These are phyloP conservation scores for Lolium perenne DNA, from an alignment of 176 grass and related monocot species.

Conservation along the genomic window DNA sequence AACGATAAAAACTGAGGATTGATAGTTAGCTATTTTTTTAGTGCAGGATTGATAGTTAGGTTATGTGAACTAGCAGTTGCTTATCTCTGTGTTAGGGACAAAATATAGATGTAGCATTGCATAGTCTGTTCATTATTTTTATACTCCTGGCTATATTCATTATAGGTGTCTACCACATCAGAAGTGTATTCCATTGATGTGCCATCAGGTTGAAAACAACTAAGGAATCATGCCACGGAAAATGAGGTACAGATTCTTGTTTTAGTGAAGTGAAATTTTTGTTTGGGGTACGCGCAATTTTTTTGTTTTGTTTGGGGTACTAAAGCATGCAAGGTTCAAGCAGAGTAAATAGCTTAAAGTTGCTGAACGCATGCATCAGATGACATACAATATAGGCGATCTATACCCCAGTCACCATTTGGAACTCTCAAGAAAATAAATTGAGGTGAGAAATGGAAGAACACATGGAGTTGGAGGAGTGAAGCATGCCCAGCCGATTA, in stretches of 20 bases:
- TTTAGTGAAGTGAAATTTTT: not conserved
- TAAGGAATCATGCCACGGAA: slow-evolving; percentile 18
- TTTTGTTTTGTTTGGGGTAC: not conserved
- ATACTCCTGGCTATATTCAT: not conserved
- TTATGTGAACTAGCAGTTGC: not conserved
- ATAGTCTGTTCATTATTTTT: not conserved
- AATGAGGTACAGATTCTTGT: not conserved
- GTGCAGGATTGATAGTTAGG: not conserved
- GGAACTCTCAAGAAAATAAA: not conserved
- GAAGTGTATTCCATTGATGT: not conserved
- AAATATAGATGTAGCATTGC: not conserved
- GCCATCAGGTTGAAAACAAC: slow-evolving; percentile 8
- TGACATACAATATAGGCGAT: not conserved
- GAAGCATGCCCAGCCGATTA: not conserved
- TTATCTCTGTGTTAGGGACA: not conserved
- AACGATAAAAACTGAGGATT: not conserved
- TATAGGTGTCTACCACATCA: not conserved
- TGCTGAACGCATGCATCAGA: not conserved
- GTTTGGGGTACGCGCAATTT: not conserved
- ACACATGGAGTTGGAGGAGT: not conserved
- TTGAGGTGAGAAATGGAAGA: not conserved
- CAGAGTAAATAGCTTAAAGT: not conserved
- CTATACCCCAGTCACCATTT: not conserved
- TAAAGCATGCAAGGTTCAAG: not conserved
- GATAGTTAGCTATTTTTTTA: not conserved